Evolutionary conservation across 2,329 filamentous ascomycete species (phyloP).

Genomic region (Cordyceps farinosa): DNA sequence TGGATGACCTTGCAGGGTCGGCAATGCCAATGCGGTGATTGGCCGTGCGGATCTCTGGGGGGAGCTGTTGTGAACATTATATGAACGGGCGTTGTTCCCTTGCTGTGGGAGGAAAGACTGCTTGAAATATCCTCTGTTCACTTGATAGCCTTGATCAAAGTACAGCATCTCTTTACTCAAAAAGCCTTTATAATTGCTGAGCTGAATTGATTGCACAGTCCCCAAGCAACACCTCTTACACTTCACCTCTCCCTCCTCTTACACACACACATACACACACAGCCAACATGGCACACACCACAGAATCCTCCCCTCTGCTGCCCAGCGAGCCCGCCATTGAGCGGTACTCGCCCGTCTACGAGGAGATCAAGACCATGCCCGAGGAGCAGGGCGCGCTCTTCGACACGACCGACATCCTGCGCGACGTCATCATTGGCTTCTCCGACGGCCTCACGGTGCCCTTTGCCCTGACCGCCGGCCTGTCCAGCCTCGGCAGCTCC

Average conservation of each 20-base stretch:
- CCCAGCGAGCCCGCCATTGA: slow-evolving; percentile 31
- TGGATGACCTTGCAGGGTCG: slow-evolving; percentile 10
- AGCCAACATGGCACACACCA: slow-evolving; percentile 26
- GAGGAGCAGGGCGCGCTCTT: slow-evolving; percentile 27
- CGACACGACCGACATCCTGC: slow-evolving; percentile 45
- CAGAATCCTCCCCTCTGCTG: slow-evolving; percentile 34
- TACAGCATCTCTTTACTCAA: neutral
- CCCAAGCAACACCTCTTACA: neutral
- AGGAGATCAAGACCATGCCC: slow-evolving; percentile 22
- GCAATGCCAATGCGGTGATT: slow-evolving; percentile 9
- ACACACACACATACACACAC: neutral
- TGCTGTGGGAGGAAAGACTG: neutral
- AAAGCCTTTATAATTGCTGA: neutral
- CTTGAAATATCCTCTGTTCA: neutral
- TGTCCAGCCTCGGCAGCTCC: slow-evolving; percentile 63
- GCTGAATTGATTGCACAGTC: neutral
- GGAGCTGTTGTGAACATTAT: slow-evolving; percentile 3
- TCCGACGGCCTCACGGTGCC: slow-evolving; percentile 77
- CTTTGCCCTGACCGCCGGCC: slow-evolving; percentile 72
- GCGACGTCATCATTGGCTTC: slow-evolving; percentile 70
- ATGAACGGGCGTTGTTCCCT: slow-evolving; percentile 8
- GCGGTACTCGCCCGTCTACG: slow-evolving; percentile 25
- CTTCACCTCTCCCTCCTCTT: neutral
- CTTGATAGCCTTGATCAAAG: slow-evolving; percentile 2
- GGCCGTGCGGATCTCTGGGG: neutral